These are phyloP conservation scores for Mycogone perniciosa DNA, from an alignment of 2,329 filamentous ascomycete species.

Conservation along the genomic window DNA sequence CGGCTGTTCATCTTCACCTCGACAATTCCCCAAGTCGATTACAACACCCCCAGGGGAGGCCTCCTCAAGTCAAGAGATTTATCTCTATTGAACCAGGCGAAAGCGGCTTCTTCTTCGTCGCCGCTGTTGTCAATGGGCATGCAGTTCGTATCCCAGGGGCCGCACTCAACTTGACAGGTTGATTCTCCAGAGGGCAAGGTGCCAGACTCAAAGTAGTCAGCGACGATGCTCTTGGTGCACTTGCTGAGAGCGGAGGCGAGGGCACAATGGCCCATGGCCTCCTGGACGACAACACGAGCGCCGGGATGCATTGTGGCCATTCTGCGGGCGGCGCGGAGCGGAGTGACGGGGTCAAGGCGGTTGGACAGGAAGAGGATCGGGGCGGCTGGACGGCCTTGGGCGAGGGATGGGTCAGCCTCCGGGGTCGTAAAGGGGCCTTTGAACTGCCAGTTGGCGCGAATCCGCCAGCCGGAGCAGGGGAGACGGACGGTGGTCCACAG, in stretches of 20 bases:
- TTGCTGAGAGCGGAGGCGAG: slow-evolving; percentile 11
- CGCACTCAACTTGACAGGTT: slow-evolving; percentile 12
- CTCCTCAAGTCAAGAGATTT: not conserved
- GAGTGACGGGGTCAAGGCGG: slow-evolving; percentile 41
- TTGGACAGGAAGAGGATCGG: slow-evolving; percentile 40
- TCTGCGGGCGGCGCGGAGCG: slow-evolving; percentile 30
- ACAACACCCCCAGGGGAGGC: slow-evolving; percentile 4
- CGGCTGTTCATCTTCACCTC: too few relatives aligned
- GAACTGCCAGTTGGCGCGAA: slow-evolving; percentile 36
- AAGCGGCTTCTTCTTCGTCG: not conserved
- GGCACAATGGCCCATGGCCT: slow-evolving; percentile 25
- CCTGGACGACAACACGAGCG: slow-evolving; percentile 24
- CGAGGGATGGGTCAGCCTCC: slow-evolving; percentile 16
- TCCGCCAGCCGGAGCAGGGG: slow-evolving; percentile 32
- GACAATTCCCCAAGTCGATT: not conserved
- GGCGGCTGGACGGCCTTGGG: slow-evolving; percentile 29
- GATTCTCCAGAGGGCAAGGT: slow-evolving; percentile 18
- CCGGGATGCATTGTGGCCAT: slow-evolving; percentile 24
- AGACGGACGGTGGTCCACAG: slow-evolving; percentile 32
- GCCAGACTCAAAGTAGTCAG: slow-evolving; percentile 26
- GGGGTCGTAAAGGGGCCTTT: slow-evolving; percentile 28
- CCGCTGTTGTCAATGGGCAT: not conserved
- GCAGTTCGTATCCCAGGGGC: slow-evolving; percentile 16
- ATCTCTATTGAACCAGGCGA: slow-evolving; percentile 6
- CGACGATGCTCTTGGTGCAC: slow-evolving; percentile 18